phyloP scores from a whole-genome alignment of 441 rosid species.

The Syzygium malaccense region DNA sequence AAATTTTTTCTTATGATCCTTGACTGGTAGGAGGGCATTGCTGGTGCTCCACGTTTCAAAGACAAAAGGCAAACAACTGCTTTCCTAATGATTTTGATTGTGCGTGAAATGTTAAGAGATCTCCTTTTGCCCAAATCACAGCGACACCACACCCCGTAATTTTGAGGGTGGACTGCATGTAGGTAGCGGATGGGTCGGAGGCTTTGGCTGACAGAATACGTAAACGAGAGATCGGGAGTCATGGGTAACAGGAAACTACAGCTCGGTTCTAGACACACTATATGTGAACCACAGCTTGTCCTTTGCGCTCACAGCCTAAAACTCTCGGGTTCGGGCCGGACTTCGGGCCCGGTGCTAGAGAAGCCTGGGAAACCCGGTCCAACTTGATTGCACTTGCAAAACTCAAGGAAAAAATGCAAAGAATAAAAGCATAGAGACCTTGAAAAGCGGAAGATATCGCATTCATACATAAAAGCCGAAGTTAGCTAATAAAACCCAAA shows the following conservation, averaged over 20 bases:
- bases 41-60: not conserved
- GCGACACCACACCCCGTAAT: accelerated
- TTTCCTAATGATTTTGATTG: not conserved
- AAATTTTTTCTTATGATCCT: not conserved
- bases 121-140: not conserved
- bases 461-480: not conserved
- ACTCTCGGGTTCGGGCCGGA: accelerated
- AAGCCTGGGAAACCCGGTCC: accelerated
- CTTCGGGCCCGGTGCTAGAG: not conserved
- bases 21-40: not conserved
- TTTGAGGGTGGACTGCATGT: not conserved
- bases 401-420: not conserved
- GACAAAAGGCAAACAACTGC: accelerated
- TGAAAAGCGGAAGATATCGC: not conserved
- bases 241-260: not conserved
- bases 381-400: not conserved
- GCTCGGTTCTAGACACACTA: not conserved
- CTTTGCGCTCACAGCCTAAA: accelerated
- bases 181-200: not conserved
- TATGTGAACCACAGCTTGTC: not conserved
- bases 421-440: accelerated
- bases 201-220: not conserved
- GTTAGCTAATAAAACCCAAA: not conserved
- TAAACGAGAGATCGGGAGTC: not conserved
- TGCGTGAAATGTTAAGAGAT: not conserved